Evolutionary conservation across 2,329 filamentous ascomycete genomes (phyloP).

Genomic region (Ceratocystis lukuohia): DNA sequence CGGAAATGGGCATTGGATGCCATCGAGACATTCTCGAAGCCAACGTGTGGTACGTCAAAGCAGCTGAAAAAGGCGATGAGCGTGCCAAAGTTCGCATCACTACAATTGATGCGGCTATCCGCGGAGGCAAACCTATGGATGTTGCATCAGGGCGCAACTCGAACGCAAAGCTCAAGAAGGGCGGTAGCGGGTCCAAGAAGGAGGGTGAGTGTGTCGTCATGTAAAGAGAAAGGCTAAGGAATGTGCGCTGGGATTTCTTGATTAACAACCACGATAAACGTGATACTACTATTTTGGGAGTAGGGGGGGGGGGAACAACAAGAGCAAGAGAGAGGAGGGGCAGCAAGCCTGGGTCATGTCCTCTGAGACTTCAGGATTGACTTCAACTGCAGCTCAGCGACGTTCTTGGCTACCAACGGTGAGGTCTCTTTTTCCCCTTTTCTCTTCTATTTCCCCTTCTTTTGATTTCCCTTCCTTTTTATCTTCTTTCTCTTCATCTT

Average conservation of each 20-base stretch:
- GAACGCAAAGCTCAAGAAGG: conserved; percentile 39
- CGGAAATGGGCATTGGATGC: conserved; percentile 95
- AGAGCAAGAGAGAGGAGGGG: no score
- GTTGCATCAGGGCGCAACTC: conserved; percentile 35
- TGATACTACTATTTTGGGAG: no score
- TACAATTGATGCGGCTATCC: conserved; percentile 73
- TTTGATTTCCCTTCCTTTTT: neutral
- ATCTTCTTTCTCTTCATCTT: neutral
- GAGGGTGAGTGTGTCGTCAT: conserved; percentile 40
- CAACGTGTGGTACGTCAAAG: conserved; percentile 96
- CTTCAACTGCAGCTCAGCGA: no score
- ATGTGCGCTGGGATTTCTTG: neutral
- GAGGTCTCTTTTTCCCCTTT: neutral
- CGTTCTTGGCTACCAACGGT: neutral
- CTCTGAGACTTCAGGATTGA: no score
- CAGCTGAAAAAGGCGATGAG: conserved; percentile 82
- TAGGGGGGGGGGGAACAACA: no score
- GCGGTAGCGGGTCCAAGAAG: conserved; percentile 24
- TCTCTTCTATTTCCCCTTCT: neutral
- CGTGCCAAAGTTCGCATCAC: conserved; percentile 75
- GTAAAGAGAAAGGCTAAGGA: conserved; percentile 28
- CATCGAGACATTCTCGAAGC: conserved; percentile 88
- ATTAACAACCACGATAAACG: no score
- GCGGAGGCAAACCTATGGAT: conserved; percentile 42
- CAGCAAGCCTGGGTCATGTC: no score